Evolutionary conservation across 2,329 filamentous ascomycete species (phyloP).

Genomic region (Sclerotiophoma versabilis): DNA sequence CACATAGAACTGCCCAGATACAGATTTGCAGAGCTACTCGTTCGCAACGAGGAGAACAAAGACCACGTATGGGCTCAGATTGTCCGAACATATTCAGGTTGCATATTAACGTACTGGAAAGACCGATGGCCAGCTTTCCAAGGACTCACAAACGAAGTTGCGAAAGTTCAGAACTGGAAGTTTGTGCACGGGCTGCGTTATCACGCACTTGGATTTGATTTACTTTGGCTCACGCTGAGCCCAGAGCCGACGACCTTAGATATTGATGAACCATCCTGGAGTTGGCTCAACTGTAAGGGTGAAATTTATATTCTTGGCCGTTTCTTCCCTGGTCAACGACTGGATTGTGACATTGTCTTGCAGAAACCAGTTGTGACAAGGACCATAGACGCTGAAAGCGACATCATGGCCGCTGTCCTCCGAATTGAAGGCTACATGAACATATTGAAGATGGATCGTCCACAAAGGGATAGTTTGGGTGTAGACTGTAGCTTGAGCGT

Average conservation of each 20-base stretch:
- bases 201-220: neutral
- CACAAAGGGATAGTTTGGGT: neutral
- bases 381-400: neutral
- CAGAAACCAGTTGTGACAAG: neutral
- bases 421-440: neutral
- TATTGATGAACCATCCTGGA: neutral
- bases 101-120: neutral
- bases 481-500: neutral
- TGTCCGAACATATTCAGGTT: neutral
- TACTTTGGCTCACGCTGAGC: neutral
- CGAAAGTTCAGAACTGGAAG: neutral
- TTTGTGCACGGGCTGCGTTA: neutral
- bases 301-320: neutral
- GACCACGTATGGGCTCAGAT: neutral
- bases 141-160: neutral
- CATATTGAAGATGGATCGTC: neutral
- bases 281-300: neutral
- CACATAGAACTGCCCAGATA: too few species aligned
- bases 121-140: conserved; percentile 3
- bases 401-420: neutral
- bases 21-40: neutral
- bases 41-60: neutral
- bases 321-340: fast-evolving
- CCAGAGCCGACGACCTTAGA: neutral
- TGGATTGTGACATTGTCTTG: neutral